Conservation (phyloP, 1,284 basidiomycete genomes). For the Athelia psychrophila region DNA sequence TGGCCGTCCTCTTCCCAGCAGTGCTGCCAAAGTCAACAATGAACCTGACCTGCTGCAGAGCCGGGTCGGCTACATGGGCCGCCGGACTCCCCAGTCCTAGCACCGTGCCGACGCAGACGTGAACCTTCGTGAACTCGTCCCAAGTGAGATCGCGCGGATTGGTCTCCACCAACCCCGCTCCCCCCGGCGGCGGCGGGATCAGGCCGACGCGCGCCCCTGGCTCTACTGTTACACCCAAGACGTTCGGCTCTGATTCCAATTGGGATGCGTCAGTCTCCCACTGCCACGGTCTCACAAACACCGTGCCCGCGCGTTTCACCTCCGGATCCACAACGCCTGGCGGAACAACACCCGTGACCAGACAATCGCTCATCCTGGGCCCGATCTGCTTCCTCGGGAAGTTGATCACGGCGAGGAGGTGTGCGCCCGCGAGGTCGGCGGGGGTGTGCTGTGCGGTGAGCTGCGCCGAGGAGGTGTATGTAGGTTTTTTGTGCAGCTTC, state of each 20-base stretch:
- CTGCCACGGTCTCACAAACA: background rate
- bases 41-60: background rate
- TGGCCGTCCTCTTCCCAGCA: background rate
- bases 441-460: background rate
- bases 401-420: background rate
- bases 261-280: no score
- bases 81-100: background rate
- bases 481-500: background rate
- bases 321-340: background rate
- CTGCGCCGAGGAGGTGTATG: background rate
- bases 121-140: background rate
- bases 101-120: background rate
- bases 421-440: background rate
- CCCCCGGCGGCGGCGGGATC: background rate
- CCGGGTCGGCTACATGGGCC: background rate
- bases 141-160: background rate
- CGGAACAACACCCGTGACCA: background rate
- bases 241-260: no score
- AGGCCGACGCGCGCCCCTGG: background rate
- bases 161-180: background rate
- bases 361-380: constrained; percentile 1
- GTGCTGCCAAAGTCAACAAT: background rate
- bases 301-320: background rate
- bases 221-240: no score
- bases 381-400: background rate